These are phyloP conservation scores for Citrullus colocynthis DNA, from an alignment of 306 rosid genomes.

Conservation along the genomic window DNA sequence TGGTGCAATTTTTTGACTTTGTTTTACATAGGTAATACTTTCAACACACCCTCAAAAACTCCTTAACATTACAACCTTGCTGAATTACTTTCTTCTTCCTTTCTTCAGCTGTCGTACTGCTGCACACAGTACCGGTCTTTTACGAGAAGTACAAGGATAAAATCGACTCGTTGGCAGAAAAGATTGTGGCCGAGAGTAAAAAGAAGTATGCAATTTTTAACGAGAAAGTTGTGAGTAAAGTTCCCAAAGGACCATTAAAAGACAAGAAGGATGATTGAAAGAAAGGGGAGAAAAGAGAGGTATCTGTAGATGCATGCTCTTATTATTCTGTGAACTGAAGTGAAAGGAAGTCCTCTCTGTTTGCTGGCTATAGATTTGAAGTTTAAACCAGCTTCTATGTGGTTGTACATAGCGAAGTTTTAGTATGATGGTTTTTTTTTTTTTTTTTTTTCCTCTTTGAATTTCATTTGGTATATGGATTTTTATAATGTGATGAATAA, in stretches of 20 bases:
- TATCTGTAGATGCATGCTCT: background rate
- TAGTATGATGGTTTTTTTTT: background rate
- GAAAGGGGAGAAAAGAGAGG: background rate
- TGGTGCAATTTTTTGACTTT: conserved; percentile 80
- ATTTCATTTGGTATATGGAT: background rate
- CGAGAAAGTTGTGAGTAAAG: conserved; percentile 58
- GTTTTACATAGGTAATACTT: conserved; percentile 55
- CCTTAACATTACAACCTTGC: background rate
- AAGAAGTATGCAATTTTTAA: conserved; percentile 65
- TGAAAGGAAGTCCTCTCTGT: background rate
- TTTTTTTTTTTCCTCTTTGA: too few relatives aligned
- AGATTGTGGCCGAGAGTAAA: conserved; percentile 44
- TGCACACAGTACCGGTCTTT: conserved; percentile 59
- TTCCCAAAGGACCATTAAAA: conserved; percentile 38
- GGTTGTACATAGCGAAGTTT: background rate
- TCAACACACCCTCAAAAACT: background rate
- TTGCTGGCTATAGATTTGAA: background rate
- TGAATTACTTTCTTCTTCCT: background rate
- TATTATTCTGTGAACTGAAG: too few relatives aligned
- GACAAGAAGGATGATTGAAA: conserved; percentile 33
- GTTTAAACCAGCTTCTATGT: background rate
- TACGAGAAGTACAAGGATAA: conserved; percentile 64
- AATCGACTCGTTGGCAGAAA: conserved; percentile 59
- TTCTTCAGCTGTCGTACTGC: conserved; percentile 53
- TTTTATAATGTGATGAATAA: background rate